Evolutionary conservation across 768 basidiomycete genomes (phyloP).

Genomic region (Paxillus involutus): DNA sequence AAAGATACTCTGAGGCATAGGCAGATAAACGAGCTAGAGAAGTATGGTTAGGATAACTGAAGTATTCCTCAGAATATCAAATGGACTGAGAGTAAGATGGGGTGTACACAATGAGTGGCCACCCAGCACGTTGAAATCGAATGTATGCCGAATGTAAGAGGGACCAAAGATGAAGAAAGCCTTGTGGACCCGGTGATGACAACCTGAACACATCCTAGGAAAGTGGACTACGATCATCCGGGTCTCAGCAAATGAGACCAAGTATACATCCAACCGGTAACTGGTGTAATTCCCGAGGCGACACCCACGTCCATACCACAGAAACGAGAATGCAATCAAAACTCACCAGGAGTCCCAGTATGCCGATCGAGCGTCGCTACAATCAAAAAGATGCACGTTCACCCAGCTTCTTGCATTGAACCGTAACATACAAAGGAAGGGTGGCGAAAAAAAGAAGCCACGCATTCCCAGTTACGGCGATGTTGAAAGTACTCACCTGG

Average conservation of each 20-base stretch:
- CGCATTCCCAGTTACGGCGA: background rate
- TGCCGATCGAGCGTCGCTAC: slow-evolving; percentile 1
- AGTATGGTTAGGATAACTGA: slow-evolving; percentile 1
- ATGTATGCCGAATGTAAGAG: too few species aligned
- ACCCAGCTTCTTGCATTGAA: background rate
- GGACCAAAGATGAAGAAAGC: background rate
- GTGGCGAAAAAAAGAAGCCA: background rate
- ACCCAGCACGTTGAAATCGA: too few species aligned
- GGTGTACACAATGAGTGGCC: background rate
- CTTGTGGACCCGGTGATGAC: background rate
- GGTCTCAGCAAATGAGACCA: background rate
- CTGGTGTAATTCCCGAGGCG: too few species aligned
- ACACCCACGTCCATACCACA: background rate
- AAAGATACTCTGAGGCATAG: slow-evolving; percentile 2
- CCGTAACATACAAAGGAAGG: background rate
- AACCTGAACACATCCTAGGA: background rate
- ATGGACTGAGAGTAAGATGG: background rate
- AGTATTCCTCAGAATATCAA: background rate
- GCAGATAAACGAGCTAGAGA: slow-evolving; percentile 5
- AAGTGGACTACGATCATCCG: too few species aligned
- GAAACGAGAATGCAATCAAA: background rate
- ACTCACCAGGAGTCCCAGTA: slow-evolving; percentile 8
- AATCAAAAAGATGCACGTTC: background rate
- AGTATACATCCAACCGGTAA: too few species aligned
- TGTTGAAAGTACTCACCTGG: slow-evolving; percentile 3